Base-by-base conservation (phyloP, 176 grass and related monocot genomes). In the Melocanna baccifera region DNA sequence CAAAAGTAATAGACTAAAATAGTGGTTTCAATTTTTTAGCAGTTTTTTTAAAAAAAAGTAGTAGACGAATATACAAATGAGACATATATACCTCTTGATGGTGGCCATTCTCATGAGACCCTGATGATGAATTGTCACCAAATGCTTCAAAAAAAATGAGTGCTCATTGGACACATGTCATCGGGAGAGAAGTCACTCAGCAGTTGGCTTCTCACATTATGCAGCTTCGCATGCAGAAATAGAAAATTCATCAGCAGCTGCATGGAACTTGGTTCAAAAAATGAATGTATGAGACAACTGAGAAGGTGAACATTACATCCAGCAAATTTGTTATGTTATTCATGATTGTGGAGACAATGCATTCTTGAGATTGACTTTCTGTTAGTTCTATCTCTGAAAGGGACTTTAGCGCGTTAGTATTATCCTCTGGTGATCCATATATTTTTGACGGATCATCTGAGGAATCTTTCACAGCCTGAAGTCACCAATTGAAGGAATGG, bases 371-470 rank as follows among this genome's bases (percentile, higher is more conserved):
- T 75, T 99, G 93, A 78, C 86, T 96, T 87, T 94, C 93, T 62
- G 89, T 84, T 65, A 99, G 78, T 87, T 94, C 81, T 91, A 99
- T 89, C 71, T 86, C 86, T 74, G 88, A 88, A 87, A 99, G 87
- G 80, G 88, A 92, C 73, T 89, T 87, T 69, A 94, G 36, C 7
- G 97, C 91, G 68, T 86, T 89, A 73, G 43, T 63, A 86, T 92
- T 92, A 43, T 99, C 97, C 90, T 99, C 93, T 69, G 91, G 82
- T 40, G 93, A 96, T 80, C 97, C 97, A 78, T 96, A 99, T 86
- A 64, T 55, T 88, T 81, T 88, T 34, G 85, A 84, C 0, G 85
- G 80, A 32, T 93, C 70, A 55, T 75, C 75, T 79, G 56, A 14
- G 71, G 83, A 73, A 69, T 81, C 79, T 48, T 96, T 92, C 79